phyloP scores from a whole-genome alignment of 1,139 yeast genomes.

The Taiozyma sp. region DNA sequence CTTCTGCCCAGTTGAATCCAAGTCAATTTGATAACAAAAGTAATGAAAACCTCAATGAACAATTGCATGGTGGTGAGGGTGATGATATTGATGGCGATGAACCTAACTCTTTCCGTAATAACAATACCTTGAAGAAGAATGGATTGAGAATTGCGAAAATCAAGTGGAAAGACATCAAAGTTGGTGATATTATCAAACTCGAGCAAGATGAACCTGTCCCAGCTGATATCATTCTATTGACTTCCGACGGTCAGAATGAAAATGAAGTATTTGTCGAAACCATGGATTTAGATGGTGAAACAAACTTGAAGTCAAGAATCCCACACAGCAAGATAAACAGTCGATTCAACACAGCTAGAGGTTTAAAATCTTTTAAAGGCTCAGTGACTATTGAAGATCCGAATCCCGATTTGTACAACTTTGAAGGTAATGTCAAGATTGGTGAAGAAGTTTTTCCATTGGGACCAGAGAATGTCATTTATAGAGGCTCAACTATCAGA shows the following conservation, averaged over 20 bases:
- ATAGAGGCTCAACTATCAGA: slow-evolving; percentile 84
- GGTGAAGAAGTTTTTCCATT: slow-evolving; percentile 46
- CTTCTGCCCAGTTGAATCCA: slow-evolving; percentile 17
- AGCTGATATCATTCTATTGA: slow-evolving; percentile 74
- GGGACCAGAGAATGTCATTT: slow-evolving; percentile 75
- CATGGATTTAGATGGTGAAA: slow-evolving; percentile 97
- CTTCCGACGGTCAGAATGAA: slow-evolving; percentile 55
- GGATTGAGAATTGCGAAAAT: slow-evolving; percentile 34
- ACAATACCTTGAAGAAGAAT: slow-evolving; percentile 28
- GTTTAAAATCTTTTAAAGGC: slow-evolving; percentile 47
- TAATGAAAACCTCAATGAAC: neutral
- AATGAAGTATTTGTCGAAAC: slow-evolving; percentile 88
- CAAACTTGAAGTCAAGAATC: slow-evolving; percentile 71
- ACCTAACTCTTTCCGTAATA: slow-evolving; percentile 22
- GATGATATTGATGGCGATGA: slow-evolving; percentile 14
- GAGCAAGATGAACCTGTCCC: slow-evolving; percentile 89
- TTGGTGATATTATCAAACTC: slow-evolving; percentile 77
- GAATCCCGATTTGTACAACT: slow-evolving; percentile 83
- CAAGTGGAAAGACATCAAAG: slow-evolving; percentile 73
- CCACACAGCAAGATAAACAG: slow-evolving; percentile 64
- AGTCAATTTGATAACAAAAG: slow-evolving; percentile 1
- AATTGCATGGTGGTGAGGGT: slow-evolving; percentile 17
- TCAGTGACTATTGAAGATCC: slow-evolving; percentile 81
- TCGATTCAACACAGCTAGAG: slow-evolving; percentile 43
- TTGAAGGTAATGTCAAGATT: slow-evolving; percentile 64